Evolutionary conservation across 2,329 filamentous ascomycete species (phyloP).

Genomic region (Rhinocladiella mackenziei): DNA sequence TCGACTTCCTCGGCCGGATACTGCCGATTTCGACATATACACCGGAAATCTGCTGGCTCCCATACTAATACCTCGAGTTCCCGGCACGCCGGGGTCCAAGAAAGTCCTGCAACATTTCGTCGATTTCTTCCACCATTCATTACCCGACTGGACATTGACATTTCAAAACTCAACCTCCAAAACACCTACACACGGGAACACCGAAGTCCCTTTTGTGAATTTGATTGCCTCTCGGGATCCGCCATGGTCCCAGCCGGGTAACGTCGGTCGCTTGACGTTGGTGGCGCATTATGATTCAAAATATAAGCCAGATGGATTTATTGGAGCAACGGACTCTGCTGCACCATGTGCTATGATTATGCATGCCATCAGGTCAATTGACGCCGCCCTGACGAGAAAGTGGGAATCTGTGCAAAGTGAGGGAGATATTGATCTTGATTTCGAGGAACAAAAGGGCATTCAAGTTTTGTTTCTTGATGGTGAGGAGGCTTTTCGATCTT

Average conservation of each 20-base stretch:
- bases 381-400: constrained; percentile 72
- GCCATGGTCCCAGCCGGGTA: constrained; percentile 69
- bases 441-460: constrained; percentile 75
- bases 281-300: constrained; percentile 95
- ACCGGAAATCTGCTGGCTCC: constrained; percentile 74
- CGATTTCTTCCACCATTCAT: constrained; percentile 68
- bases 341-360: constrained; percentile 92
- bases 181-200: constrained; percentile 69
- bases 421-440: constrained; percentile 43
- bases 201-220: constrained; percentile 77
- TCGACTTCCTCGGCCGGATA: constrained; percentile 65
- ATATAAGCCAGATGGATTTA: constrained; percentile 73
- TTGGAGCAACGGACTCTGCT: constrained; percentile 90
- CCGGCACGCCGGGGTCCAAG: constrained; percentile 72
- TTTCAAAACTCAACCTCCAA: constrained; percentile 87
- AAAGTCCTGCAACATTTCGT: constrained; percentile 76
- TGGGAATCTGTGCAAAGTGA: constrained; percentile 69
- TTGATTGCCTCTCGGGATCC: constrained; percentile 84
- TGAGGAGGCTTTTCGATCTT: constrained; percentile 82
- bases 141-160: constrained; percentile 74
- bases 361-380: constrained; percentile 76
- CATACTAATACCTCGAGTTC: constrained; percentile 81
- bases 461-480: constrained; percentile 90
- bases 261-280: constrained; percentile 76
- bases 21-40: constrained; percentile 70